A percentile compares a stretch with the other conserved stretches of the same genome.
phyloP scores from a whole-genome alignment of 352 stramenopile species.

The Phytophthora tubulina region DNA sequence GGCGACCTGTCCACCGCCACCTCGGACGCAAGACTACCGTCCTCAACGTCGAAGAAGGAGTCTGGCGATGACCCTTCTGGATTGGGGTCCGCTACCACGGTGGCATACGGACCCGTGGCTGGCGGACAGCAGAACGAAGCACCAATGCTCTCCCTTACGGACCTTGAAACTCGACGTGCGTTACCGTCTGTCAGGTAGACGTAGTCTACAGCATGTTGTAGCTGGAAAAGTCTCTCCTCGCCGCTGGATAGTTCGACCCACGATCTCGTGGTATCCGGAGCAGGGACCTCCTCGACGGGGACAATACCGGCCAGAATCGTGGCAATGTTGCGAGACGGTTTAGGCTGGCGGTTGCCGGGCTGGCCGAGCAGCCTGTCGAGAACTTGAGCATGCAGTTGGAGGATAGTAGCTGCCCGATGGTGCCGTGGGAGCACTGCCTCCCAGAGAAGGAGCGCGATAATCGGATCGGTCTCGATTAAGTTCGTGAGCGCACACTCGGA shows the following conservation, averaged over 20 bases:
- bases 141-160: background rate
- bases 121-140: background rate
- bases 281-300: background rate
- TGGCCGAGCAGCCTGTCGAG: background rate
- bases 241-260: background rate
- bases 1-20: background rate
- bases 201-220: background rate
- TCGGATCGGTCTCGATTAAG: background rate
- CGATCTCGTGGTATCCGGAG: background rate
- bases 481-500: background rate
- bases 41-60: background rate
- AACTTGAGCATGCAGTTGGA: background rate
- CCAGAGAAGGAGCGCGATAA: background rate
- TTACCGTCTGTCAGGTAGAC: background rate
- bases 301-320: background rate
- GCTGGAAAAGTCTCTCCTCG: background rate
- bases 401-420: background rate
- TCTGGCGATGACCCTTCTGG: background rate
- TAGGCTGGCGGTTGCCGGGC: background rate
- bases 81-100: background rate
- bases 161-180: background rate
- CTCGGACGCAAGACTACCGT: background rate
- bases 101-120: background rate
- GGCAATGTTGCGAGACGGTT: background rate
- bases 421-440: background rate